Evolutionary conservation across 495 filamentous ascomycete species (phyloP), one percentile per base, ranked within the genome.

Genomic region (Recurvomyces mirabilis): DNA sequence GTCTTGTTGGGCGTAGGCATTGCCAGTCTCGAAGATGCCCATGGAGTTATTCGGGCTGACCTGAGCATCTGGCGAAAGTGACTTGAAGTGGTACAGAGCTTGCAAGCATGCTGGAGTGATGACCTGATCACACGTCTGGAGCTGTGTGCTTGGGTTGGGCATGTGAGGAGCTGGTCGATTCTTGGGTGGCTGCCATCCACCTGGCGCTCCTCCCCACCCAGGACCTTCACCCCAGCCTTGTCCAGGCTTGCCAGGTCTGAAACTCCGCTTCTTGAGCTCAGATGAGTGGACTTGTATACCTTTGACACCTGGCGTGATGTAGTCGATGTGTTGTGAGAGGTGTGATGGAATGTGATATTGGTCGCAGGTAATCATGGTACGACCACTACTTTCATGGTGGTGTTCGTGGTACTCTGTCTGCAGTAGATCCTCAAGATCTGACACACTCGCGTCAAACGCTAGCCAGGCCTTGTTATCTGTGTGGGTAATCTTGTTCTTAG

Each of bases 381-480:
- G 31, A 9, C 42, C 51, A 9, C 26, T 53, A 4, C 33, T 25
- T 20, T 21, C 20, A 21, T 54, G 11, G 23, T 54, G 47, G 22
- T 46, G 43, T 21, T 44, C 47, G 24, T 54, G 42, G 33, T 51
- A 54, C 18, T 54, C 33, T 2, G 51, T 43, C 17, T 51, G 26
- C 15, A 54, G 26, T 5, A 54, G 33, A 4, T 21, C 12, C 26
- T 54, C 51, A 9, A 46, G 25, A 21, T 50, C 51, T 3, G 12
- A 4, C 1, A 46, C 38, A 2, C 51, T 38, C 24, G 49, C 53
- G 36, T 56, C 45, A 28, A 56, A 53, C 19, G 49, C 49, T 14
- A 56, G 29, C 53, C 53, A 56, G 5, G 38, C 49, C 20, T 53
- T 49, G 45, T 53, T 56, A n/a, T 55, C 38, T 3, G 47, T 38